Evolutionary conservation across 306 rosid species (phyloP), one percentile per base, ranked within the genome.

Genomic region (Malus asiatica): DNA sequence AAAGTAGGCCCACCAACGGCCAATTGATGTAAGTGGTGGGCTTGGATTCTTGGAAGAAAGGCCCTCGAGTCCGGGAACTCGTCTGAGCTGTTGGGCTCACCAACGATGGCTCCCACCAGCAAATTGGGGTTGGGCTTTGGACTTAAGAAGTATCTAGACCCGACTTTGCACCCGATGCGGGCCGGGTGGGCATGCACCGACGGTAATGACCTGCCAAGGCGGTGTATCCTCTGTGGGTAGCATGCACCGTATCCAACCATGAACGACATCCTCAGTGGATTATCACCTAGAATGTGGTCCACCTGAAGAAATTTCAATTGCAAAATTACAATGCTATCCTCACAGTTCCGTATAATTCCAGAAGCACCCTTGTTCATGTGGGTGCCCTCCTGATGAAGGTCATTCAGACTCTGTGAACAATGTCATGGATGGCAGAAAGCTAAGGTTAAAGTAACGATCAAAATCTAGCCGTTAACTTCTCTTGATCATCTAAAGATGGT

Each of bases 231-330:
- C 69, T 53, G 90, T 8, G 99, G 98, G 91, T 88, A 92, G 74
- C 83, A 93, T 22, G 86, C 75, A 40, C 99, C 99, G 33, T 92
- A 92, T 61, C 99, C 99, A 48, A 96, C 99, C 99, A 96, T 92
- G 87, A 92, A 96, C 33, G 99, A 96, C 91, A 96, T 96, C 72
- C 87, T 79, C 84, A 92, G 13, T 0, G 99, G 97, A 82, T 96
- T 92, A 74, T 96, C 97, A 33, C 99, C 99, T 0, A 92, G 90
- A 82, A 96, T 96, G 75, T 96, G 89, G 78, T 92, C 97, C 85
- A 96, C 99, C 98, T 96, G 76, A 44, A 78, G 73, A 62, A 78
- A 82, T 3, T 33, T 30, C n/a, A 30, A 63, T 27, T 29, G 32
- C 32, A 69, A 38, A 25, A 29, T 32, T 58, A 55, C 42, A 38